Conservation (phyloP, 1,284 basidiomycete genomes). For the Rhodotorula sp. region DNA sequence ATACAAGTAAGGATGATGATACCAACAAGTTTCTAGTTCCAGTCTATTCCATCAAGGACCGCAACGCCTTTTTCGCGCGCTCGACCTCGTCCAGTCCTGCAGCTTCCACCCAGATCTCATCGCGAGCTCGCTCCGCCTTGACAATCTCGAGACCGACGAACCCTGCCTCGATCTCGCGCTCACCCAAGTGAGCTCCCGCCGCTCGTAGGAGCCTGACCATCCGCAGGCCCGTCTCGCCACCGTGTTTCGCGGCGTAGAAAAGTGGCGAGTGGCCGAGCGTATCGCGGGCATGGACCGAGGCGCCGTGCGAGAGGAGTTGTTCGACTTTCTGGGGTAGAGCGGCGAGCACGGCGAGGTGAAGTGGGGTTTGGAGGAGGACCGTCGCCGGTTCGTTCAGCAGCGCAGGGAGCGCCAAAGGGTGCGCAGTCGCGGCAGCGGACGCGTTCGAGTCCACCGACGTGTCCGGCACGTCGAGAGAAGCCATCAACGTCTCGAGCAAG, state of each 20-base stretch:
- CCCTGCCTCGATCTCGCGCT: constrained; percentile 62
- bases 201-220: constrained; percentile 67
- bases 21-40: no score
- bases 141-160: constrained; percentile 48
- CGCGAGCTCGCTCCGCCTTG: constrained; percentile 21
- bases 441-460: background rate
- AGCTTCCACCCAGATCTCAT: constrained; percentile 27
- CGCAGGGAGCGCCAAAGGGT: constrained; percentile 22
- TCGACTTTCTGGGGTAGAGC: constrained; percentile 61
- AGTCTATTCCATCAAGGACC: background rate
- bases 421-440: constrained; percentile 1
- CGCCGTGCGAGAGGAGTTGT: constrained; percentile 69
- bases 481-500: constrained; percentile 33
- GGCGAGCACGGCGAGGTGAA: constrained; percentile 76
- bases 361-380: constrained; percentile 62
- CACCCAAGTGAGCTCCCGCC: constrained; percentile 71
- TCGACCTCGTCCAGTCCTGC: constrained; percentile 14
- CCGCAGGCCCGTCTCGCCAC: constrained; percentile 3
- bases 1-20: background rate
- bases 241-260: constrained; percentile 53
- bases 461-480: constrained; percentile 7
- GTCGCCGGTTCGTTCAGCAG: constrained; percentile 41
- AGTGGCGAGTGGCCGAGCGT: constrained; percentile 71
- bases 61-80: constrained; percentile 19
- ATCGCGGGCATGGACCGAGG: constrained; percentile 81